phyloP scores from a whole-genome alignment of 257 asterid species.

The Parsonsia alboflavescens region DNA sequence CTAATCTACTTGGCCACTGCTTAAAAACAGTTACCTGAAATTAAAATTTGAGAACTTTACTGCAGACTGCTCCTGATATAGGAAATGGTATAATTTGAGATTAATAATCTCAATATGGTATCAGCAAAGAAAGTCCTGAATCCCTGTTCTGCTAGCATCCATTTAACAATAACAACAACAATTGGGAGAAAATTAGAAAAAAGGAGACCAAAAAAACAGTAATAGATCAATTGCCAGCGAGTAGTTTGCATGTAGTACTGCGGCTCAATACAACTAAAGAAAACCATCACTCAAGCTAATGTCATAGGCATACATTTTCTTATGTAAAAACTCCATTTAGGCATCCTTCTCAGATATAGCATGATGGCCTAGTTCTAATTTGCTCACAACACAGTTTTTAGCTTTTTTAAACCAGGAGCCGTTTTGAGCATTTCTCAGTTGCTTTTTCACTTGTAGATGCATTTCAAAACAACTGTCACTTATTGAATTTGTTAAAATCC shows the following conservation, averaged over 20 bases:
- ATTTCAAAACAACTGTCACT: no score
- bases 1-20: conserved; percentile 73
- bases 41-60: neutral
- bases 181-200: neutral
- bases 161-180: neutral
- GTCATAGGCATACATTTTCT: no score
- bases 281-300: neutral
- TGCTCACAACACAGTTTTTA: no score
- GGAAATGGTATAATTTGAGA: neutral
- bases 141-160: neutral
- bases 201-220: neutral
- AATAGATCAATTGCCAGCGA: neutral
- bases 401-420: no score
- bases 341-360: neutral
- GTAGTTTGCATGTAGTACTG: neutral
- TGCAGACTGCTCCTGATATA: neutral
- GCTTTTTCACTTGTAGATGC: no score
- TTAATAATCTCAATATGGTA: neutral
- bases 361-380: no score
- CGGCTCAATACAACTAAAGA: neutral
- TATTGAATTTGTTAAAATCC: no score
- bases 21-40: conserved; percentile 86
- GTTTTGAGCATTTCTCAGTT: no score
- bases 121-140: neutral
- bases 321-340: neutral